phyloP scores from a whole-genome alignment of 2,329 filamentous ascomycete genomes.

The Sporothrix pallida region DNA sequence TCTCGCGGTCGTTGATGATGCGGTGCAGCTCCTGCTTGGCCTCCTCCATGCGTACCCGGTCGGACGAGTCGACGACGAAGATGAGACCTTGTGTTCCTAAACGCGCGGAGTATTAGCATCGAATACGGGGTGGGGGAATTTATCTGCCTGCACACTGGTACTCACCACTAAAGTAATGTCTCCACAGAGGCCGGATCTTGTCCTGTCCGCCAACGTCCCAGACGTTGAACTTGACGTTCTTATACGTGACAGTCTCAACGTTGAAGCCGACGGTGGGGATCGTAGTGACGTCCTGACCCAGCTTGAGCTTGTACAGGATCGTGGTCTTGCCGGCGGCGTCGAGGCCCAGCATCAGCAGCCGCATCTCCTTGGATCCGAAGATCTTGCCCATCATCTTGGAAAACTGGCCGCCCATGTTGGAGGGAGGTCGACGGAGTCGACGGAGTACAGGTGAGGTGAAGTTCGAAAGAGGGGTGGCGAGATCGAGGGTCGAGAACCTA shows the following conservation, averaged over 20 bases:
- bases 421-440: neutral
- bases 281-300: slow-evolving; percentile 96
- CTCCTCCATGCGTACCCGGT: slow-evolving; percentile 89
- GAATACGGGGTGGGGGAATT: neutral
- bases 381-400: slow-evolving; percentile 98
- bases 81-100: slow-evolving; percentile 94
- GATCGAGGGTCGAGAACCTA: neutral
- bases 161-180: slow-evolving; percentile 88
- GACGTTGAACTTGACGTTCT: slow-evolving; percentile 99
- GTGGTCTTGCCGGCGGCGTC: slow-evolving; percentile 99
- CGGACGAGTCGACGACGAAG: slow-evolving; percentile 97
- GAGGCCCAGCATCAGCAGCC: slow-evolving; percentile 95
- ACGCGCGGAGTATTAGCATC: neutral
- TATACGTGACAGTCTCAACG: slow-evolving; percentile 98
- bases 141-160: neutral
- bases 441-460: neutral
- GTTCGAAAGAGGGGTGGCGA: neutral
- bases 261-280: slow-evolving; percentile 99
- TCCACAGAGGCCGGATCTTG: slow-evolving; percentile 97
- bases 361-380: slow-evolving; percentile 99
- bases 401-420: slow-evolving; percentile 86
- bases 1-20: slow-evolving; percentile 97
- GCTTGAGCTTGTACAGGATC: slow-evolving; percentile 98
- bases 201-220: slow-evolving; percentile 99
- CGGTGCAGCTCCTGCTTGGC: slow-evolving; percentile 91